Conservation (phyloP, 192 early-diverging fungal genomes). For the Powellomyces hirtus region DNA sequence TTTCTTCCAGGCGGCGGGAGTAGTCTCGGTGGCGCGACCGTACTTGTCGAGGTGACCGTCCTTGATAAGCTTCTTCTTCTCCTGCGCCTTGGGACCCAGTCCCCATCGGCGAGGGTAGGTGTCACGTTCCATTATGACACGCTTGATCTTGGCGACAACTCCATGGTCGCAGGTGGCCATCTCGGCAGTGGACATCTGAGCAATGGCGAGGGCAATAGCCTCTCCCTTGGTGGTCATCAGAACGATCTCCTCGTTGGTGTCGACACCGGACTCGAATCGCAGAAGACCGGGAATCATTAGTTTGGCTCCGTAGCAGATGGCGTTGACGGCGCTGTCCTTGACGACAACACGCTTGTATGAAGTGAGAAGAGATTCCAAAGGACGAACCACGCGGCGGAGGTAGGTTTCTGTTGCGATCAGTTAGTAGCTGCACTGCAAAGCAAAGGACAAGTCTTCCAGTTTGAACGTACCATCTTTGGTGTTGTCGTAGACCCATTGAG, state of each 20-base stretch:
- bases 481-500: constrained; percentile 98
- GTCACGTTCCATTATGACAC: constrained; percentile 99
- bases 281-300: constrained; percentile 97
- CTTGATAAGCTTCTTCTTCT: constrained; percentile 98
- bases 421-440: neutral
- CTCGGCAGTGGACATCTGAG: constrained; percentile 95
- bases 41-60: constrained; percentile 98
- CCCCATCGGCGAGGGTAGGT: constrained; percentile 99
- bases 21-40: constrained; percentile 86
- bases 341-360: constrained; percentile 97
- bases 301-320: constrained; percentile 99
- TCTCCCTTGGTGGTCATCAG: constrained; percentile 99
- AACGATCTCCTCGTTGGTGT: constrained; percentile 95
- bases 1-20: constrained; percentile 79
- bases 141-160: constrained; percentile 99
- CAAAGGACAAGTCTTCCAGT: neutral
- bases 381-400: constrained; percentile 87
- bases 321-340: constrained; percentile 97
- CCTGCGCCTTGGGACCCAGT: constrained; percentile 88
- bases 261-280: constrained; percentile 92
- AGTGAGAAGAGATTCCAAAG: constrained; percentile 90
- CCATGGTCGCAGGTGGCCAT: constrained; percentile 97
- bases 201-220: constrained; percentile 96
- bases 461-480: constrained; percentile 70
- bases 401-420: constrained; percentile 69